A percentile compares a stretch with the other conserved stretches of the same genome.
These are phyloP conservation scores for Xerocomus brunneocitrinus DNA, from an alignment of 768 basidiomycete genomes.

Conservation along the genomic window DNA sequence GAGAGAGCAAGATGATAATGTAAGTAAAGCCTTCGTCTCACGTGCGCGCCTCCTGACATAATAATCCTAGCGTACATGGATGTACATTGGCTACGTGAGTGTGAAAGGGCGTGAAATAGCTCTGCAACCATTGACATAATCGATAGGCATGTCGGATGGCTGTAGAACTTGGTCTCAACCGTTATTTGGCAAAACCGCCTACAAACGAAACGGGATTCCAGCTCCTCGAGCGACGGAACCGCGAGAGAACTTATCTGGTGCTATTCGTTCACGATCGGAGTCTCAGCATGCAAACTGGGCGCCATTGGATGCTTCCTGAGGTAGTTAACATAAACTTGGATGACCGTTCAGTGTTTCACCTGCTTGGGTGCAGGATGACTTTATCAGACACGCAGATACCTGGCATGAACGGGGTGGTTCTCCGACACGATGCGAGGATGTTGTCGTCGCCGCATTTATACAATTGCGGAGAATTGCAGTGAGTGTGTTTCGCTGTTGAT, in stretches of 20 bases:
- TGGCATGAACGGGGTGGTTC: constrained; percentile 66
- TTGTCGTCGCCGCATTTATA: constrained; percentile 73
- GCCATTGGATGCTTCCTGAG: constrained; percentile 86
- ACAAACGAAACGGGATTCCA: constrained; percentile 61
- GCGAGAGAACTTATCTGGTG: constrained; percentile 83
- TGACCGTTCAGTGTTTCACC: constrained; percentile 10
- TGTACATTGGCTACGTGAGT: constrained; percentile 79
- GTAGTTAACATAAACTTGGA: constrained; percentile 20
- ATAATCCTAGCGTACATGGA: constrained; percentile 67
- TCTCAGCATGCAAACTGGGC: constrained; percentile 80
- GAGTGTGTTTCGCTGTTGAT: constrained; percentile 25
- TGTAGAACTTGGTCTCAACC: constrained; percentile 77
- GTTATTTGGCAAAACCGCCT: constrained; percentile 53
- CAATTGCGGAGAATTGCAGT: constrained; percentile 78
- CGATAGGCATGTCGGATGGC: constrained; percentile 81
- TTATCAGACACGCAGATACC: constrained; percentile 59
- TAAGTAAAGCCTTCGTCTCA: constrained; percentile 30
- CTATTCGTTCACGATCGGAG: constrained; percentile 84
- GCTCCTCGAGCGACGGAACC: constrained; percentile 70
- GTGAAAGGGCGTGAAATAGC: background rate
- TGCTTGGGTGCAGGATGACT: constrained; percentile 47
- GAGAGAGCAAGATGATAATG: constrained; percentile 83
- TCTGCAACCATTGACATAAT: constrained; percentile 2
- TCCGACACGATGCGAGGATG: constrained; percentile 68
- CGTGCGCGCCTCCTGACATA: constrained; percentile 11